Base-by-base conservation (phyloP, 305 asterid genomes). In the Fraxinus latifolia region DNA sequence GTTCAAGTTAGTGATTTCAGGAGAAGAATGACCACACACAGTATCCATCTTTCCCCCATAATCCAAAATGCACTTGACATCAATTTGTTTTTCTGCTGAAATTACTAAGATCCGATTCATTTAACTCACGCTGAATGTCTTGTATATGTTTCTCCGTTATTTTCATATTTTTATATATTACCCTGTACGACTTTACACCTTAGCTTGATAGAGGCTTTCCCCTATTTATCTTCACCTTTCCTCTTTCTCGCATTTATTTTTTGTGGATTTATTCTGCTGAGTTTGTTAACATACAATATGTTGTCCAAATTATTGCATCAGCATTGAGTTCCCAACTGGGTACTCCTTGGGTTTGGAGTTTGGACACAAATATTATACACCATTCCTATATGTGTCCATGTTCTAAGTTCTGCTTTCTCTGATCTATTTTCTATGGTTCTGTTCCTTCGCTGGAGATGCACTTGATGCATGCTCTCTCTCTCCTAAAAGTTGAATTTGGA, bases 391-490 rank as follows among this genome's bases (percentile, higher is more conserved):
- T 7, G 21, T 7, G 25, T 58, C 4, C 29, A 58, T 5, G 8
- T 19, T 19, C 29, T 2, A 7, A 19, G 29, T 58, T 58, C 12
- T 58, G 68, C 68, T 55, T 17, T 58, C 29, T 58, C 68, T 58
- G 25, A 19, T 19, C 68, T 58, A 58, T 58, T 58, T 4, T 58
- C 29, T 58, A 7, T 7, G 29, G 68, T 58, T 62, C 33, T 21
- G 15, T 62, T 62, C 72, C 72, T 62, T 32, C 6, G 9, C n/a
- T 5, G 8, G 25, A 62, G 33, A 12, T 62, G 72, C 33, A 62
- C 27, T 70, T 70, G 85, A 62, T 74, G 72, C 60, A 70, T 50
- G 50, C 68, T 75, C 62, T 68, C 83, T 83, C 79, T 74, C 65
- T 68, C 77, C 75, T 36, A 17, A 75, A 70, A 37, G 34, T 72